Evolutionary conservation across 2,329 filamentous ascomycete genomes (phyloP), one percentile per base, ranked within the genome.

Genomic region (Aspergillus ochraceoroseus): DNA sequence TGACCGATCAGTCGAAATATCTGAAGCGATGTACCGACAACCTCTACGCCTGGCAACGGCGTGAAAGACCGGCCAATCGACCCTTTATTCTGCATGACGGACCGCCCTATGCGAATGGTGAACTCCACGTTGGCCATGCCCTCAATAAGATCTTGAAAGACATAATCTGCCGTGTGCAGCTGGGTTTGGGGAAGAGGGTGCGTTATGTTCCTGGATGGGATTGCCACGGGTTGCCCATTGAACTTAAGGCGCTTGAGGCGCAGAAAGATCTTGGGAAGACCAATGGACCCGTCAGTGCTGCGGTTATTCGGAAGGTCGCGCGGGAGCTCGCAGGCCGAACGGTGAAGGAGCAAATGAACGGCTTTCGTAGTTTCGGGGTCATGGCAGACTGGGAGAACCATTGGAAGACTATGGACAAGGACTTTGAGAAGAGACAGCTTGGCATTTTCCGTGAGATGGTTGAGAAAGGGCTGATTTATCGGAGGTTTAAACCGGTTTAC

Each of bases 61-160:
- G 52, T 48, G 53, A 65, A 48, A 68, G 79, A 48, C 70, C 76
- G 2, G 63, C 62, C 20, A 66, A 76, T 23, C 66, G 77, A 29
- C 72, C 75, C 0, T 98, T 96, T 51, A 71, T 88, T 2, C 73
- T 98, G 6, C 92, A 96, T 60, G 92, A 98, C 79, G 92, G 92
- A 0, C 92, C 92, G 0, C 92, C 92, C 0, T 98, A 96, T 63
- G 92, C 92, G 49, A 98, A 98, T 68, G 92, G 92, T 9, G 77
- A 76, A 30, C 76, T 98, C 7, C 92, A 98, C 59, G 80, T 94
- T 46, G 92, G 92, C 2, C 92, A 98, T 71, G 88, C 92, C 23
- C 71, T 98, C 59, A 98, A 98, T 67, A 98, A 98, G 69, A 83
- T 96, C 53, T 73, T 95, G 44, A 98, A 98, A 71, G 92, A 98